A percentile compares a stretch with the other conserved stretches of the same genome.
phyloP scores from a whole-genome alignment of 495 filamentous ascomycete species.

The Xanthoparmelia taractica region DNA sequence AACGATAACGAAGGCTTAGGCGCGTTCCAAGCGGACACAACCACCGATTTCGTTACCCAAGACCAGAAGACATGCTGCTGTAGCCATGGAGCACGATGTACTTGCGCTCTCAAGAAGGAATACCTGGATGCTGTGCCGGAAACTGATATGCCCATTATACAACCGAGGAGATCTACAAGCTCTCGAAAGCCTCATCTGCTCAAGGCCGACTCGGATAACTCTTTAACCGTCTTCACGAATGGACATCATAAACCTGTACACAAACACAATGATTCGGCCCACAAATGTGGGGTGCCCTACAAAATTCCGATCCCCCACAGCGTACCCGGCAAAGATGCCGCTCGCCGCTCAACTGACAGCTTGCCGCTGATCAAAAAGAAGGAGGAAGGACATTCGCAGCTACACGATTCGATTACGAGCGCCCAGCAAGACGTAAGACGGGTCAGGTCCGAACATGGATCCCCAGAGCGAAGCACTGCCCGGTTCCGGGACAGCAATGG shows the following conservation, averaged over 20 bases:
- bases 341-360: constrained; percentile 64
- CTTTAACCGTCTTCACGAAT: constrained; percentile 78
- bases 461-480: constrained; percentile 53
- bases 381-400: constrained; percentile 34
- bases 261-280: constrained; percentile 78
- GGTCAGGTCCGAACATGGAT: constrained; percentile 64
- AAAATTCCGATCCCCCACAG: constrained; percentile 67
- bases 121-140: constrained; percentile 68
- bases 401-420: constrained; percentile 38
- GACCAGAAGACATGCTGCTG: constrained; percentile 72
- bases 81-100: constrained; percentile 83
- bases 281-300: constrained; percentile 76
- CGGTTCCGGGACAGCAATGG: constrained; percentile 52
- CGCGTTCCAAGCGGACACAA: constrained; percentile 32
- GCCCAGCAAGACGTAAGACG: constrained; percentile 41
- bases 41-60: constrained; percentile 45
- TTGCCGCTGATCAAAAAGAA: constrained; percentile 45
- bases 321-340: constrained; percentile 52
- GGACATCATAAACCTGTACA: constrained; percentile 91
- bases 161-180: constrained; percentile 38
- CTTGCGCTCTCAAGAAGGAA: constrained; percentile 89
- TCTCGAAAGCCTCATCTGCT: constrained; percentile 63
- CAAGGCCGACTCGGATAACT: constrained; percentile 69
- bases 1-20: constrained; percentile 52
- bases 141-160: constrained; percentile 46